phyloP scores from a whole-genome alignment of 2,329 filamentous ascomycete species.

The Alternaria burnsii region DNA sequence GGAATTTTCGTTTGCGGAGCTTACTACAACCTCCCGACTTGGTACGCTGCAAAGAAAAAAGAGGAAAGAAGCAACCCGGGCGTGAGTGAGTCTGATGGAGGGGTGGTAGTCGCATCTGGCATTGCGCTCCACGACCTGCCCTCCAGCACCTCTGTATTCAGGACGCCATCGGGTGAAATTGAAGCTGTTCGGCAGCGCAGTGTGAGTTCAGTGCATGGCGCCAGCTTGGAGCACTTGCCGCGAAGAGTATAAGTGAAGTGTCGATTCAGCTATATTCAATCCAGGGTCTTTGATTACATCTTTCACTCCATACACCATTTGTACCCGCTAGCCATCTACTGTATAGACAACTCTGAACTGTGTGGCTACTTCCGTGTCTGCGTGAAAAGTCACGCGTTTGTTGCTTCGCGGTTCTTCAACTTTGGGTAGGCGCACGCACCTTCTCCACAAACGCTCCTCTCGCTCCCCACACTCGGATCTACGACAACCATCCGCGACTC shows the following conservation, averaged over 20 bases:
- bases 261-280: not conserved
- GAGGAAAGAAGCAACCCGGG: slow-evolving; percentile 10
- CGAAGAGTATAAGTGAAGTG: slow-evolving; percentile 15
- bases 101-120: slow-evolving; percentile 14
- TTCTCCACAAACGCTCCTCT: slow-evolving; percentile 11
- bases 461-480: slow-evolving; percentile 10
- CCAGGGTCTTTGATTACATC: not conserved
- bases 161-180: slow-evolving; percentile 60
- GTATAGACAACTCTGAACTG: not conserved
- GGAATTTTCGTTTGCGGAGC: slow-evolving; percentile 72
- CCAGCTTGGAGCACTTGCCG: slow-evolving; percentile 9
- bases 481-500: not conserved
- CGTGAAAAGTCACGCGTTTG: not conserved
- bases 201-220: slow-evolving; percentile 15
- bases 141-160: slow-evolving; percentile 71
- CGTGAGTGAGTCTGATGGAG: not conserved
- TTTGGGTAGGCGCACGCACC: slow-evolving; percentile 23
- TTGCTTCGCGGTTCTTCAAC: slow-evolving; percentile 10
- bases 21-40: slow-evolving; percentile 70
- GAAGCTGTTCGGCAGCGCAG: slow-evolving; percentile 37
- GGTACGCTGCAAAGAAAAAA: slow-evolving; percentile 56
- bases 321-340: not conserved
- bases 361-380: slow-evolving; percentile 3
- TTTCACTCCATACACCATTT: slow-evolving; percentile 8
- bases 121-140: slow-evolving; percentile 60